Base-by-base conservation (phyloP, 768 basidiomycete genomes). In the Serendipita sp. region DNA sequence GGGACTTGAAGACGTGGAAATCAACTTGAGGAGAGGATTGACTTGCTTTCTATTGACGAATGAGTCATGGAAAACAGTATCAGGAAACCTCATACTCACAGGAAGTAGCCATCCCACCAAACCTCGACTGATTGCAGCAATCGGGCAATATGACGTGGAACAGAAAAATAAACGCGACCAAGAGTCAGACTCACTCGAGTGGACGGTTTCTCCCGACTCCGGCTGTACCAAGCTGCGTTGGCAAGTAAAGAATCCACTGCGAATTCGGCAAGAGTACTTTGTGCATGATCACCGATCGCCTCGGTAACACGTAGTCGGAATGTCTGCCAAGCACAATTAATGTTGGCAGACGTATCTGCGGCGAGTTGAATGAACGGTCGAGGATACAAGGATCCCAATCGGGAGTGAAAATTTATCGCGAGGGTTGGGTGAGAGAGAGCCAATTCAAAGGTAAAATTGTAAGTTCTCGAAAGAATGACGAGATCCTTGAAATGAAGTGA, bases 81-180 rank as follows among this genome's bases (percentile, higher is more conserved):
- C 7, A 50, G 11, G 45, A 17, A 50, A 9, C n/a, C 13, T 28
- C 42, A 42, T 5, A 58, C 53, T 24, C 20, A 58, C 53, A 24
- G 20, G 30, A 58, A 58, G 33, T 58, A 58, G n/a, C 31, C 53
- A 28, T 58, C 33, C 53, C 53, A 58, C 53, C 53, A 58, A 58
- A 31, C 31, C 33, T 58, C 53, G 11, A 58, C 53, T 4, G 53
- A 58, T n/a, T 58, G 53, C 11, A 58, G 9, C 33, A 58, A 20
- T n/a, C 53, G 20, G 20, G 53, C 24, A 34, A 58, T 33, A 33
- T 58, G 53, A 11, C 53, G 20, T 33, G 53, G 53, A 34, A 58
- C 53, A 9, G 53, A 58, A 11, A 58, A 30, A 26, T 30, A 58
- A 33, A 58, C 33, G 9, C 30, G 20, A n/a, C 26, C 17, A 31